phyloP scores from a whole-genome alignment of 75 land plant genomes.

The Adiantum capillusveneris region DNA sequence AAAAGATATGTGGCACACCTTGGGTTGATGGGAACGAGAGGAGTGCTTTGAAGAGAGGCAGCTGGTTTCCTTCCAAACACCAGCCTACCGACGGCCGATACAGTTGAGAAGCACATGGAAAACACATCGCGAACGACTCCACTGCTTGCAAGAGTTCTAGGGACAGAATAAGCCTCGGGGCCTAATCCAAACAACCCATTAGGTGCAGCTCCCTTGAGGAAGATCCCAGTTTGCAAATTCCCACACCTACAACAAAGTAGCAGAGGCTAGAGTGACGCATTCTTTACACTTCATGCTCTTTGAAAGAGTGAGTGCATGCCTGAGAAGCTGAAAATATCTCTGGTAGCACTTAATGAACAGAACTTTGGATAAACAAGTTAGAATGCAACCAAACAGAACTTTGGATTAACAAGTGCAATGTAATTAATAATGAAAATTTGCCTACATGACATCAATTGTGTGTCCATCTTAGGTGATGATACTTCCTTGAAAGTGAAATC shows the following conservation, averaged over 20 bases:
- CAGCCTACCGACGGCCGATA: constrained; percentile 61
- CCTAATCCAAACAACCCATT: constrained; percentile 87
- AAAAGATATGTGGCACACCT: too few species aligned
- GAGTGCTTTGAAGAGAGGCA: constrained; percentile 44
- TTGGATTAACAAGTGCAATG: background rate
- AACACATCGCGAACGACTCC: constrained; percentile 55
- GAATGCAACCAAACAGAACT: background rate
- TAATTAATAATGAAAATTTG: too few species aligned
- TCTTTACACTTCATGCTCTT: background rate
- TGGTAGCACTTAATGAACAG: too few species aligned
- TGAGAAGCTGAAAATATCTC: too few species aligned
- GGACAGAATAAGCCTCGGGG: constrained; percentile 60
- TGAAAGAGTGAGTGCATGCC: background rate
- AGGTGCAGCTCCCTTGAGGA: constrained; percentile 74
- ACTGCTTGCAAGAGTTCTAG: constrained; percentile 61
- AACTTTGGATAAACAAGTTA: background rate
- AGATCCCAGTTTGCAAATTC: constrained; percentile 64
- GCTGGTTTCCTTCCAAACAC: constrained; percentile 70
- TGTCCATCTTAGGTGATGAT: too few species aligned
- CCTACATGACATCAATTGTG: too few species aligned
- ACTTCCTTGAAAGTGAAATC: too few species aligned
- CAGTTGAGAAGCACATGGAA: constrained; percentile 63
- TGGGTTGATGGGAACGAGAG: constrained; percentile 23
- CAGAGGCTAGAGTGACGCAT: background rate
- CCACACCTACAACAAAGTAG: constrained; percentile 52